A percentile compares a stretch with the other conserved stretches of the same genome.
phyloP scores from a whole-genome alignment of 495 filamentous ascomycete genomes.

The Aspergillus leporis region DNA sequence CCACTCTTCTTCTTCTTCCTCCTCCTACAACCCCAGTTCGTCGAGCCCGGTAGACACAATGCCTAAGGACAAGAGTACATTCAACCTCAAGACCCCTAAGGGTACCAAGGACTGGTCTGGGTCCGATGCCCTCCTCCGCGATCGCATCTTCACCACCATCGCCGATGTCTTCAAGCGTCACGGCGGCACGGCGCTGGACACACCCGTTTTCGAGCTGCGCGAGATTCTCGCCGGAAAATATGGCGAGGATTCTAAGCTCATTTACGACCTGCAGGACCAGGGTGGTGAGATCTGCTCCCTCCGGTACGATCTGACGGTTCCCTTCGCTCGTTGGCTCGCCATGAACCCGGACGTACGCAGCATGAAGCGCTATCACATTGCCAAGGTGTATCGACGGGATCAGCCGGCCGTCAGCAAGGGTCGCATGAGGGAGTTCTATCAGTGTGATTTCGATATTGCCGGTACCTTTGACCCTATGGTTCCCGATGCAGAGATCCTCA shows the following conservation, averaged over 20 bases:
- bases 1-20: constrained; percentile 29
- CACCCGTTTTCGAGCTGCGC: constrained; percentile 76
- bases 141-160: constrained; percentile 73
- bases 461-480: constrained; percentile 91
- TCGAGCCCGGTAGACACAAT: constrained; percentile 26
- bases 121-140: constrained; percentile 30
- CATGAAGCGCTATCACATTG: constrained; percentile 88
- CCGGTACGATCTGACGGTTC: constrained; percentile 91
- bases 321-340: constrained; percentile 82
- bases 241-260: constrained; percentile 88
- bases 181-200: constrained; percentile 83
- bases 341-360: constrained; percentile 73
- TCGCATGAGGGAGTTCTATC: constrained; percentile 94
- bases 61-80: constrained; percentile 36
- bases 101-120: constrained; percentile 44
- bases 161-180: constrained; percentile 86
- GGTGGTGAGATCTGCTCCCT: constrained; percentile 83
- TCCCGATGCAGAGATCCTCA: constrained; percentile 89
- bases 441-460: constrained; percentile 97
- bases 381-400: constrained; percentile 83
- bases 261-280: constrained; percentile 85
- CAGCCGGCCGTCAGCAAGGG: constrained; percentile 85
- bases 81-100: constrained; percentile 52
- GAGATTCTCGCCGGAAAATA: constrained; percentile 86
- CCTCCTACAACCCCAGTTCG: constrained; percentile 29